These are phyloP conservation scores for Aspergillus sp. DNA, from an alignment of 2,329 filamentous ascomycete genomes.

Conservation along the genomic window DNA sequence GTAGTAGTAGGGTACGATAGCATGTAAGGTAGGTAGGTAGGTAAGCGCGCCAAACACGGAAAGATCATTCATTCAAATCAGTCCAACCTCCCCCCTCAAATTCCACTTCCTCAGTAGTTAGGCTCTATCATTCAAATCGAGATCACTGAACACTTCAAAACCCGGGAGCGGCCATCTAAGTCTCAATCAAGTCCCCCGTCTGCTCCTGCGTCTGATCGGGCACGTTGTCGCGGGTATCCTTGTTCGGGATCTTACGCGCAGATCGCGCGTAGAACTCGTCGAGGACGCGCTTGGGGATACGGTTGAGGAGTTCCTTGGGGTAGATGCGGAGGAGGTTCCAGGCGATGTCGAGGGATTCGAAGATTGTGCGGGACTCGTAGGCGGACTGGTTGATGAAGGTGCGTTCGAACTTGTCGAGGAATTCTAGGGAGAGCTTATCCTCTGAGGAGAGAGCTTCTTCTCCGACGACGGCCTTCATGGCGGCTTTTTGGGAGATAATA, in stretches of 20 bases:
- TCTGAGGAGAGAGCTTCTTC: conserved; percentile 95
- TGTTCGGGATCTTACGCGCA: conserved; percentile 48
- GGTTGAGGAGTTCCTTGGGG: conserved; percentile 97
- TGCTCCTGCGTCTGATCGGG: conserved; percentile 33
- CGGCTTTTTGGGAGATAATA: conserved; percentile 56
- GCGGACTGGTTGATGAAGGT: conserved; percentile 90
- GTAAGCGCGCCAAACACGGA: background rate
- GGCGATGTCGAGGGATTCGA: conserved; percentile 90
- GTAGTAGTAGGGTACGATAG: background rate
- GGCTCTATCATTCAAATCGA: background rate
- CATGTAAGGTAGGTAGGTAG: background rate
- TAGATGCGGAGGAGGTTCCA: conserved; percentile 97
- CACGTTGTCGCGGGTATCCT: conserved; percentile 53
- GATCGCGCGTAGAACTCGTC: conserved; percentile 79
- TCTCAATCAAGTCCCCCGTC: conserved; percentile 48
- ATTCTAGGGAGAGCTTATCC: conserved; percentile 97
- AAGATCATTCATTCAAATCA: background rate
- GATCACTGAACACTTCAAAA: background rate
- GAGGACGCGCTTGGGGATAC: conserved; percentile 81
- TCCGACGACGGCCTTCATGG: conserved; percentile 99
- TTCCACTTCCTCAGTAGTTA: background rate
- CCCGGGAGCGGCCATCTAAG: conserved; percentile 28
- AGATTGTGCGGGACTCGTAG: conserved; percentile 90
- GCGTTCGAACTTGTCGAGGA: conserved; percentile 97
- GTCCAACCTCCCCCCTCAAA: background rate